Evolutionary conservation across 1,139 yeast species (phyloP).

Genomic region (Yamadazyma epiphylla): DNA sequence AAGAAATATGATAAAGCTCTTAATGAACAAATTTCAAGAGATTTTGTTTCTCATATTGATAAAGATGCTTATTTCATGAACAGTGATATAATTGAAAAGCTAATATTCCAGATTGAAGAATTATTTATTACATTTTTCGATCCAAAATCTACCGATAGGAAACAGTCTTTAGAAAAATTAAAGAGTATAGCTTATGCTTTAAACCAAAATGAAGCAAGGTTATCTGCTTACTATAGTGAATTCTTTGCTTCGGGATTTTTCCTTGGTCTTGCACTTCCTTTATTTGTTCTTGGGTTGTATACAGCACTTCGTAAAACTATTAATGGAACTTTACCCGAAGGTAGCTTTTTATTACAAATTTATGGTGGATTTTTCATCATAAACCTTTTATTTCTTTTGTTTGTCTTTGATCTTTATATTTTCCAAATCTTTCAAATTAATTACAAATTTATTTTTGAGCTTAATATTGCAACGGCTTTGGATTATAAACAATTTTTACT

Average conservation of each 20-base stretch:
- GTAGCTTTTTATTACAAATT: constrained; percentile 64
- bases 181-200: constrained; percentile 47
- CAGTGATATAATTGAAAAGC: constrained; percentile 62
- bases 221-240: constrained; percentile 32
- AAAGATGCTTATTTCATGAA: constrained; percentile 54
- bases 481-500: constrained; percentile 63
- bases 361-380: constrained; percentile 89
- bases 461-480: constrained; percentile 67
- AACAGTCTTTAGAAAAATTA: constrained; percentile 69
- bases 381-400: constrained; percentile 54
- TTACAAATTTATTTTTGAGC: constrained; percentile 89
- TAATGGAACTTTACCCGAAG: constrained; percentile 43
- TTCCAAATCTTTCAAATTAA: constrained; percentile 79
- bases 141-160: constrained; percentile 58
- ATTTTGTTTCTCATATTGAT: constrained; percentile 60
- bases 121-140: constrained; percentile 67
- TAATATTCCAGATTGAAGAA: constrained; percentile 62
- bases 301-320: constrained; percentile 44
- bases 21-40: constrained; percentile 40
- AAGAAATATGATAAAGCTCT: constrained; percentile 86
- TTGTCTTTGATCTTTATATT: constrained; percentile 65
- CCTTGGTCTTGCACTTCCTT: constrained; percentile 69
- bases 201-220: constrained; percentile 26
- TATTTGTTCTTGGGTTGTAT: constrained; percentile 50
- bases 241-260: constrained; percentile 61